These are phyloP conservation scores for Cercophora scortea DNA, from an alignment of 495 filamentous ascomycete genomes.

Conservation along the genomic window DNA sequence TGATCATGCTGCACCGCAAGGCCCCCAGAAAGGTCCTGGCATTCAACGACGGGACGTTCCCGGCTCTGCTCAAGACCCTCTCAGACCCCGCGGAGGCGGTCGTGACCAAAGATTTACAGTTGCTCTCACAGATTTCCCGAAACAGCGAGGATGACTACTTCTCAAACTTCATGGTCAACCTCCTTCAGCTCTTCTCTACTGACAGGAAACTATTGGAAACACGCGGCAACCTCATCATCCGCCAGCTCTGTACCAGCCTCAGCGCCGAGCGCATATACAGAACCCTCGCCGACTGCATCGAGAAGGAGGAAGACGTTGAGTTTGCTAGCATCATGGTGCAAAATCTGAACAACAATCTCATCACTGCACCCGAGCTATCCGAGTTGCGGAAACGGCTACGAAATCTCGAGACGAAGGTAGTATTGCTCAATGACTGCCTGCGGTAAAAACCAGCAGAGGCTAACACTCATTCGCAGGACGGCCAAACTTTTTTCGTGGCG, in stretches of 20 bases:
- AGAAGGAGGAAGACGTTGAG: constrained; percentile 96
- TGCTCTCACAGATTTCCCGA: constrained; percentile 90
- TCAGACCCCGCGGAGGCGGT: constrained; percentile 94
- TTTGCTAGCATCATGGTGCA: constrained; percentile 99
- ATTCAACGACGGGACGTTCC: constrained; percentile 95
- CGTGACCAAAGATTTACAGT: constrained; percentile 88
- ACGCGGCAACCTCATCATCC: constrained; percentile 90
- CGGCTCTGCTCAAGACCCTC: constrained; percentile 89
- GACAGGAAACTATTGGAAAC: constrained; percentile 87
- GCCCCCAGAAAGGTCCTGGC: constrained; percentile 89
- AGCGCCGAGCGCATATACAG: constrained; percentile 95
- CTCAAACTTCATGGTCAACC: constrained; percentile 93
- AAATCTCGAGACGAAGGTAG: constrained; percentile 73
- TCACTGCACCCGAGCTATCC: constrained; percentile 89
- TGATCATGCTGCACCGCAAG: constrained; percentile 94
- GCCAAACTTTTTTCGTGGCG: constrained; percentile 89
- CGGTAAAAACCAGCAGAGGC: no score
- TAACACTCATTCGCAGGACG: constrained; percentile 49
- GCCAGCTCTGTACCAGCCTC: constrained; percentile 86
- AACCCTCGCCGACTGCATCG: constrained; percentile 90
- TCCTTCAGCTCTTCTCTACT: constrained; percentile 90
- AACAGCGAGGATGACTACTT: constrained; percentile 98
- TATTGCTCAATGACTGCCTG: no score
- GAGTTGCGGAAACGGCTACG: constrained; percentile 84
- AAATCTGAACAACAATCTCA: constrained; percentile 97